Evolutionary conservation across 2,329 filamentous ascomycete genomes (phyloP), one percentile per base, ranked within the genome.

Genomic region (Teratosphaeria nubilosa): DNA sequence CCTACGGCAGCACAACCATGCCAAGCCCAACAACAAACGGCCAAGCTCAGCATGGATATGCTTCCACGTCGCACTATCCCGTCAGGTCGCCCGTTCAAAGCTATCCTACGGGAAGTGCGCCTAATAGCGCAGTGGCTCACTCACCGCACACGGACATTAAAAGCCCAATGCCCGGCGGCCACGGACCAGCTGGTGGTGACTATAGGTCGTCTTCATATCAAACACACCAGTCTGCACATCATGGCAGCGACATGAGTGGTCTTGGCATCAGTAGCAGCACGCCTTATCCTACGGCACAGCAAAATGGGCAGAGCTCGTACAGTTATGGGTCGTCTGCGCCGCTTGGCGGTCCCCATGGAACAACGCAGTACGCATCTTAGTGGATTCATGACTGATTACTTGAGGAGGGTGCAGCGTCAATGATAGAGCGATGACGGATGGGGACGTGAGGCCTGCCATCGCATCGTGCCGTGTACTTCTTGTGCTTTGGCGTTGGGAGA

Each of bases 61-160:
- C 64, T 25, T 63, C 60, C 34, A 56, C 67, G 1, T 54, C 62
- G 53, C 58, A 61, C 16, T 70, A 70, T 56, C 63, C 67, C 13
- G 66, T 70, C 5, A 65, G 68, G 11, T 70, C 68, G 25, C 68
- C 68, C 2, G 60, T 63, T 0, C 68, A 69, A 53, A 63, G 58
- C 45, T 69, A 69, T 51, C 62, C 66, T 10, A 63, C 69, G 54
- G 60, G 64, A 32, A 68, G 68, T 52, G 66, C 66, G 24, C 62
- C 66, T 0, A 63, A 62, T 16, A 68, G 64, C 53, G 64, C 64
- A n/a, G 60, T 66, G 16, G 60, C 64, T 5, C 68, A 69, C 37
- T 69, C 68, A 10, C 66, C 68, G 11, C 66, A 69, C 53, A 56
- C 65, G 1, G 62, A 57, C 2, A 58, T 66, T 16, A 69, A 68